Percentiles rank a stretch among this genome's conserved stretches.
Evolutionary conservation across 2,329 filamentous ascomycete species (phyloP).

Genomic region (Aspergillus tanneri): DNA sequence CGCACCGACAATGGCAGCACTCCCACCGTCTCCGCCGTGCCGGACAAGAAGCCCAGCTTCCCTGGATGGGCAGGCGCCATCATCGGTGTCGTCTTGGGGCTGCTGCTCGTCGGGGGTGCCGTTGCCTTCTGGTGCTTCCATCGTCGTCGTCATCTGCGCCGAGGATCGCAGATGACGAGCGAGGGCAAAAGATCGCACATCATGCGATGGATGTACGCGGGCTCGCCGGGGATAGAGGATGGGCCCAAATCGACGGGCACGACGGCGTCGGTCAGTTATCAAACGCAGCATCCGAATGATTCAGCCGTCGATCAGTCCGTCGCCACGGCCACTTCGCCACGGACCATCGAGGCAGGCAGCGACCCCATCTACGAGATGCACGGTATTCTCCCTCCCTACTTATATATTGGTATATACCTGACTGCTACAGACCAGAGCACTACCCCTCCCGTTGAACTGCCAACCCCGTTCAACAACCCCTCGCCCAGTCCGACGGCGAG

Average conservation of each 20-base stretch:
- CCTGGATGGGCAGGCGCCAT: constrained; percentile 62
- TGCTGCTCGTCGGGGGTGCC: constrained; percentile 17
- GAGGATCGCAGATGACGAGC: constrained; percentile 2
- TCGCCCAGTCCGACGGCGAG: not conserved
- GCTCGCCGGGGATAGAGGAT: not conserved
- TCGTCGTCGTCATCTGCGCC: constrained; percentile 11
- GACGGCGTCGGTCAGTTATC: not conserved
- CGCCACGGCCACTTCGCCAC: not conserved
- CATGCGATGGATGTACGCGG: constrained; percentile 10
- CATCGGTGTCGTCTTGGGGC: constrained; percentile 26
- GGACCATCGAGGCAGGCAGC: constrained; percentile 5
- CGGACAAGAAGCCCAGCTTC: constrained; percentile 33
- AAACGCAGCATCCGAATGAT: not conserved
- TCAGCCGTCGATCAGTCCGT: not conserved
- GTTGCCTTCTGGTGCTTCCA: constrained; percentile 20
- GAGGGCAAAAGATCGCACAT: constrained; percentile 3
- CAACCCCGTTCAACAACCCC: constrained; percentile 7
- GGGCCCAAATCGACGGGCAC: constrained; percentile 5
- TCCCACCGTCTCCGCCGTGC: constrained; percentile 2
- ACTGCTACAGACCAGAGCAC: not conserved
- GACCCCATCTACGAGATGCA: constrained; percentile 16
- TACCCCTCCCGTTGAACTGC: constrained; percentile 10
- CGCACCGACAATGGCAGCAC: constrained; percentile 45
- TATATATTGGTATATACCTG: not conserved
- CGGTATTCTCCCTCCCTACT: not conserved